Base-by-base conservation (phyloP, 352 stramenopile species). In the Pythium rishiriense region DNA sequence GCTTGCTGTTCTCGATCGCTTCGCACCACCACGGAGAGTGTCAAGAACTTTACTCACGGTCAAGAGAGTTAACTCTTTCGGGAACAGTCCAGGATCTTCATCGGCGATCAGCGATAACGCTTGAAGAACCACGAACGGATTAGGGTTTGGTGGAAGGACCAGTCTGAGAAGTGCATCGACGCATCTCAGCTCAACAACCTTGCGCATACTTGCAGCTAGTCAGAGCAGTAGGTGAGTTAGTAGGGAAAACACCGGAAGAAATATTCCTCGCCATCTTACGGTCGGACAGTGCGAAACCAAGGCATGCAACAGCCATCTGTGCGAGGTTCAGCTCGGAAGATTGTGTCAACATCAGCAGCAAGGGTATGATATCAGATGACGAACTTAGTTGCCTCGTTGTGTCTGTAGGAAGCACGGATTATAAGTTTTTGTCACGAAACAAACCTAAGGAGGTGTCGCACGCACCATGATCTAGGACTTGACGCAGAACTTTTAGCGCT, bases 21-120 rank as follows among this genome's bases (percentile, higher is more conserved):
- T 91, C 1, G 83, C 79, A n/a, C 70, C 79, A 15, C 83, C 83
- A 33, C 83, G 72, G 11, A 91, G 47, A 0, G 83, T 89, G 48
- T 90, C 80, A n/a, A 90, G 69, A 68, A 87, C 85, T 1, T 62
- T 71, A 1, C 65, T 68, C 3, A 73, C 72, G 19, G 72, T 70
- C 17, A 65, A 3, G 7, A 78, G 10, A 11, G 70, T 78, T 9
- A 73, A 45, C 1, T 91, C 79, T 50, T 74, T 72, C 19, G 82
- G 76, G 39, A 91, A 89, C 39, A 86, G 74, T 1, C 48, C 33
- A 24, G 84, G 75, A 4, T 74, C 74, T 58, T 90, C 75, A 12
- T 87, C 73, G 0, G 83, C 83, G 37, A 91, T 83, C 1, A 89
- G 46, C 0, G 74, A 85, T 0, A 91, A 62, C 7, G 80, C 73